A percentile compares a stretch with the other conserved stretches of the same genome.
Evolutionary conservation across 441 rosid species (phyloP).

Genomic region (Eruca vesicaria): DNA sequence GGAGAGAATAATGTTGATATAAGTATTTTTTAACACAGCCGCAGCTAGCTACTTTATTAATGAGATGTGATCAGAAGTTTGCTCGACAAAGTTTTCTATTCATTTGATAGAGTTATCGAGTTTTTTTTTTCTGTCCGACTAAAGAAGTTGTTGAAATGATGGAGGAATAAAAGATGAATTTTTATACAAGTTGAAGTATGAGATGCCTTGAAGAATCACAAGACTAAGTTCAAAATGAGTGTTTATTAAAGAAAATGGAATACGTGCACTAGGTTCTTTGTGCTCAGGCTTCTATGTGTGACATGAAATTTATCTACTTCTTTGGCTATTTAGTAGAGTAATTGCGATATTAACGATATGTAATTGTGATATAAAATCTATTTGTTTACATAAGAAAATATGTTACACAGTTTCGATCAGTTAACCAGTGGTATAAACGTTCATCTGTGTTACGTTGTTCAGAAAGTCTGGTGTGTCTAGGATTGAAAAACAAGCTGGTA

Average conservation of each 20-base stretch:
- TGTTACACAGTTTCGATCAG: too few relatives aligned
- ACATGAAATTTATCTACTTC: neutral
- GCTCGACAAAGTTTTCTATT: neutral
- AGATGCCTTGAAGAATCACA: slow-evolving; percentile 1
- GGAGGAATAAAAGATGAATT: neutral
- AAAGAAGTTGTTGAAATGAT: neutral
- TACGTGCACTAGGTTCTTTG: neutral
- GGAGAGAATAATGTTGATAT: neutral
- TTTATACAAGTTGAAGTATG: neutral
- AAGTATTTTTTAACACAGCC: neutral
- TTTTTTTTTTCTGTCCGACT: neutral
- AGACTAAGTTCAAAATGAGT: too few relatives aligned
- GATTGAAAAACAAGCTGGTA: slow-evolving; percentile 82
- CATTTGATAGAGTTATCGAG: neutral
- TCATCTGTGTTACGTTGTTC: too few relatives aligned
- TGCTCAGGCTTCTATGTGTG: neutral
- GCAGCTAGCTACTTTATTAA: neutral
- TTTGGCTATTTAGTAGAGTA: neutral
- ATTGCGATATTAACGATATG: neutral
- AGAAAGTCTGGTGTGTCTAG: slow-evolving; percentile 62
- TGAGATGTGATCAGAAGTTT: slow-evolving; percentile 3
- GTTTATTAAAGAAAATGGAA: too few relatives aligned
- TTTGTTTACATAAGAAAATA: neutral
- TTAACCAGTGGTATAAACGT: too few relatives aligned
- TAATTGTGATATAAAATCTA: neutral